Evolutionary conservation across 371 early-diverging fungal species (phyloP).

Genomic region (Funneliformis caledonium): DNA sequence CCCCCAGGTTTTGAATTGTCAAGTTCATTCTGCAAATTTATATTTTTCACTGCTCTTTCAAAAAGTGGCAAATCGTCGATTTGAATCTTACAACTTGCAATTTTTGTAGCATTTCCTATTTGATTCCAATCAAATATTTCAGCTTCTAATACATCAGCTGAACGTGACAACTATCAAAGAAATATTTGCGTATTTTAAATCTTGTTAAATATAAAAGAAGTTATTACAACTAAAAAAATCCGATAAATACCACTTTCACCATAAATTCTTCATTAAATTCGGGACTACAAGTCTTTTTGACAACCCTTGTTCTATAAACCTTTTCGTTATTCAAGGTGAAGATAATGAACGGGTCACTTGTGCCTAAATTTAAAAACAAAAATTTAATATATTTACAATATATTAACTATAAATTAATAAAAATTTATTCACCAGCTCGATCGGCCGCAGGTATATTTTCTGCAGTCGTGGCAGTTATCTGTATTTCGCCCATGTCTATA

Average conservation of each 20-base stretch:
- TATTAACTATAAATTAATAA: too few species aligned
- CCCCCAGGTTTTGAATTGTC: not conserved
- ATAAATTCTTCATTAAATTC: constrained; percentile 80
- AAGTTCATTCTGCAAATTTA: not conserved
- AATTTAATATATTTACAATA: not conserved
- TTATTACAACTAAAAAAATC: constrained; percentile 33
- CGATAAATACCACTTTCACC: constrained; percentile 65
- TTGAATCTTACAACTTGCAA: constrained; percentile 43
- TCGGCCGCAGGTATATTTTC: constrained; percentile 54
- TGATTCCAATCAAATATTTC: constrained; percentile 89
- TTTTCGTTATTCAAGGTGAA: constrained; percentile 78
- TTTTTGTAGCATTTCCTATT: constrained; percentile 61
- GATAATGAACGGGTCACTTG: constrained; percentile 84
- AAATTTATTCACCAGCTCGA: constrained; percentile 41
- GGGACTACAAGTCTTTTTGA: constrained; percentile 86
- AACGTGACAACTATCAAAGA: constrained; percentile 55
- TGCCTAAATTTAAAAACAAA: constrained; percentile 49
- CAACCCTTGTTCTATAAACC: constrained; percentile 73
- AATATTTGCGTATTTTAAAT: not conserved
- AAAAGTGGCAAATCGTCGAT: not conserved
- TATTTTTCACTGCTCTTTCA: not conserved
- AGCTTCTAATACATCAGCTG: constrained; percentile 62
- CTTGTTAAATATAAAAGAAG: not conserved
- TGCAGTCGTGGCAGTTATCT: constrained; percentile 50
- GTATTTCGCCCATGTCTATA: constrained; percentile 51